Evolutionary conservation across 108 stramenopile genomes (phyloP), one percentile per base, ranked within the genome.

Genomic region (Seminavis robusta): DNA sequence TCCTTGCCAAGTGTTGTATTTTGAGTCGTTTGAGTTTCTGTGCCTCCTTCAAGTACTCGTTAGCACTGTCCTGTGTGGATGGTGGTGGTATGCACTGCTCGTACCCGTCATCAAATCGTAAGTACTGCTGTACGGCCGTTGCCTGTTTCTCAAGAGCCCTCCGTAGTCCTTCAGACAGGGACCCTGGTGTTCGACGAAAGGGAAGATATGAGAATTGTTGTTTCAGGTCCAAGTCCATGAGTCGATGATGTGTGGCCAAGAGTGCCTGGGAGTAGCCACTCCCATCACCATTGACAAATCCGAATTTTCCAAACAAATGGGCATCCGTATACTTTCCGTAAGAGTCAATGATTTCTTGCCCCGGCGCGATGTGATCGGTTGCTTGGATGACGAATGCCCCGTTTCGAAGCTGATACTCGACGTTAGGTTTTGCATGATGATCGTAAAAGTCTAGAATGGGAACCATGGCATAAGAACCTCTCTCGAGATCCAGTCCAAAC

Each of bases 211-310:
- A 68, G 56, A 56, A 88, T 47, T 88, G 82, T n/a, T 63, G 64
- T 2, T 58, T 57, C 32, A 83, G 56, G 21, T 74, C 80, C 27
- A 69, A 39, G 70, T 80, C 77, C 21, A 77, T 45, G 24, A 80
- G 38, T 25, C 75, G 71, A 54, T 92, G 91, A 49, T 77, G 78
- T 7, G 72, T 51, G 11, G 76, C 79, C 38, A 92, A 31, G 38
- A 59, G 66, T n/a, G 59, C 71, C 69, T 85, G 76, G 4, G 80
- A 78, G 3, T 64, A 62, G 7, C 67, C 80, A 23, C 75, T 82
- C 4, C 86, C 86, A 70, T 92, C 90, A 19, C 83, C 86, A 67
- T 88, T 88, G 41, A 83, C 79, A 71, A 82, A 92, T 16, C 90
- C 90, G 44, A 79, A 92, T 39, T 81, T 79, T 25, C 78, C 83